phyloP scores from a whole-genome alignment of 257 asterid species.

The Nyctanthes arbortristis region DNA sequence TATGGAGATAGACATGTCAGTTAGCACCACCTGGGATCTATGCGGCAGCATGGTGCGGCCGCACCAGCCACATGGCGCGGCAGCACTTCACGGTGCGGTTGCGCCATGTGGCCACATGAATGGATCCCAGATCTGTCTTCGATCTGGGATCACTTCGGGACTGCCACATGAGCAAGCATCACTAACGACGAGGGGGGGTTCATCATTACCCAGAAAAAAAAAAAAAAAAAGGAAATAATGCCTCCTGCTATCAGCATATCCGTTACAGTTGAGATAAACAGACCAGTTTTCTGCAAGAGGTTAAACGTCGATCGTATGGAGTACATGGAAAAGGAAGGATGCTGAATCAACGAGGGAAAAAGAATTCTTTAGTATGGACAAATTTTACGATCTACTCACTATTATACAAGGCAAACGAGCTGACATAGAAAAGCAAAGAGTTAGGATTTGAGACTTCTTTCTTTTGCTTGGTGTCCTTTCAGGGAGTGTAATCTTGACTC shows the following conservation, averaged over 20 bases:
- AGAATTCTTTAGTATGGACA: background rate
- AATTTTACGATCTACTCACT: background rate
- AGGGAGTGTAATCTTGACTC: conserved; percentile 51
- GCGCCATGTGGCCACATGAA: too few species aligned
- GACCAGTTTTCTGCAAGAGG: background rate
- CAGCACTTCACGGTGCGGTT: too few species aligned
- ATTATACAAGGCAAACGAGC: background rate
- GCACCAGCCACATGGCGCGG: too few species aligned
- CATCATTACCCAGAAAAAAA: too few species aligned
- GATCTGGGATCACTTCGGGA: too few species aligned
- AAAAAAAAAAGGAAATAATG: background rate
- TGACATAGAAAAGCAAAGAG: background rate
- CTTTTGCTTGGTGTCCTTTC: background rate
- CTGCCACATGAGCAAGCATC: too few species aligned
- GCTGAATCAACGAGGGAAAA: background rate
- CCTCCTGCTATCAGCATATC: background rate
- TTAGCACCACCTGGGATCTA: too few species aligned
- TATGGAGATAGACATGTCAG: too few species aligned
- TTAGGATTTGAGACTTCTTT: background rate
- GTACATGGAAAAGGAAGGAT: background rate
- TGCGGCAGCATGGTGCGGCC: too few species aligned
- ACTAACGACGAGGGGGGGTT: too few species aligned
- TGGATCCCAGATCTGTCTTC: too few species aligned
- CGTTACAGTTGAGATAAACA: background rate
- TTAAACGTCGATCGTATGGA: background rate